Percentiles rank a stretch among this genome's conserved stretches.
Conservation (phyloP, 2,329 filamentous ascomycete genomes). For the Allantophomopsis lycopodina region DNA sequence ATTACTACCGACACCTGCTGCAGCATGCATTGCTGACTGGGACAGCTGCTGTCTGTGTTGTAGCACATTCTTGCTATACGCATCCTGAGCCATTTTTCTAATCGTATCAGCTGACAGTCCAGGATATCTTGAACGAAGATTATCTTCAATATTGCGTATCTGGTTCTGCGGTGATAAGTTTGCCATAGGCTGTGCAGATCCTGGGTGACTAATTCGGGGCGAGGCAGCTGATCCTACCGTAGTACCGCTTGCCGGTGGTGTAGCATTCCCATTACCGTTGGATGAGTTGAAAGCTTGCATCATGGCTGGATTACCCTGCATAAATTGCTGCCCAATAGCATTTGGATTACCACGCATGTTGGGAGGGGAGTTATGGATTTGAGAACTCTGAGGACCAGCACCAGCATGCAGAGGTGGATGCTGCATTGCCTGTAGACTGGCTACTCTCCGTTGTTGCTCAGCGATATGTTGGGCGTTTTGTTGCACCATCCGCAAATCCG, state of each 20-base stretch:
- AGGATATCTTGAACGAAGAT: constrained; percentile 13
- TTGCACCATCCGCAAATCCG: constrained; percentile 42
- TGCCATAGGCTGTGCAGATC: constrained; percentile 1
- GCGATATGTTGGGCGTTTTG: constrained; percentile 49
- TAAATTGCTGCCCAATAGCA: constrained; percentile 14
- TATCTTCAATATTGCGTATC: constrained; percentile 6
- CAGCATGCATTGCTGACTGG: constrained; percentile 36
- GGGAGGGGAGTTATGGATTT: constrained; percentile 23
- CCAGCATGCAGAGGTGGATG: constrained; percentile 16
- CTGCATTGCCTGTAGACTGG: constrained; percentile 20
- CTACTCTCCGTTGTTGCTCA: constrained; percentile 44
- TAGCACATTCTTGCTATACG: constrained; percentile 21
- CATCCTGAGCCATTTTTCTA: constrained; percentile 33
- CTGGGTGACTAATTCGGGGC: constrained; percentile 10
- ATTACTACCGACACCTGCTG: constrained; percentile 26
- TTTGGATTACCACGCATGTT: constrained; percentile 21
- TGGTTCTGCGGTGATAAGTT: not conserved
- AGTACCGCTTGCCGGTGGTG: constrained; percentile 16
- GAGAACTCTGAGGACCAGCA: constrained; percentile 8
- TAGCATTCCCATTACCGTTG: constrained; percentile 33
- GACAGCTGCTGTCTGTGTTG: constrained; percentile 27
- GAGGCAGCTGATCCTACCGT: constrained; percentile 13
- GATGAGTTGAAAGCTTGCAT: constrained; percentile 35
- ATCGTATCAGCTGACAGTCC: constrained; percentile 36
- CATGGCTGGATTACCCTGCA: constrained; percentile 28